These are phyloP conservation scores for Carpinus viminea DNA, from an alignment of 306 rosid species.

Conservation along the genomic window DNA sequence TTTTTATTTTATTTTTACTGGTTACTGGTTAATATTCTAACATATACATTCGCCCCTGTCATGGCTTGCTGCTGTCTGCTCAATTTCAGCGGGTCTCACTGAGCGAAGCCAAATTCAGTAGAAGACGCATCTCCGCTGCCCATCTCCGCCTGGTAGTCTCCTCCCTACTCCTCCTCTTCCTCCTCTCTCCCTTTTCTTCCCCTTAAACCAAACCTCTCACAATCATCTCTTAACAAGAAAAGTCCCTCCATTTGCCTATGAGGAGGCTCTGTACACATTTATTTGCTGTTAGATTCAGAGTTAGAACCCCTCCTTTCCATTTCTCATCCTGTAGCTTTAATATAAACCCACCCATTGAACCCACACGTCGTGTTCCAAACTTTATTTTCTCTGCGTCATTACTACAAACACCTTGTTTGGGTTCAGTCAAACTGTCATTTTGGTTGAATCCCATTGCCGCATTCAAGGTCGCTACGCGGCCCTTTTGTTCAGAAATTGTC, in stretches of 20 bases:
- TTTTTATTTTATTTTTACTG: too few species aligned
- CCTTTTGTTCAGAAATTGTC: conserved; percentile 50
- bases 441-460: conserved; percentile 18
- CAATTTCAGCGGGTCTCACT: not conserved
- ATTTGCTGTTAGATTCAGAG: not conserved
- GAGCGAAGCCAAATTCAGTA: not conserved
- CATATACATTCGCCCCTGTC: too few species aligned
- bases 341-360: not conserved
- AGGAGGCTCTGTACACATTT: not conserved
- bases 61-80: not conserved
- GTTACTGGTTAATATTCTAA: too few species aligned
- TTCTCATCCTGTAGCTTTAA: not conserved
- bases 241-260: not conserved
- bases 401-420: conserved; percentile 9
- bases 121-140: not conserved
- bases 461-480: conserved; percentile 17
- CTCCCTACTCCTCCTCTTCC: too few species aligned
- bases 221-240: not conserved
- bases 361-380: not conserved
- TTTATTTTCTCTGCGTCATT: not conserved
- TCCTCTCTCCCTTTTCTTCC: not conserved
- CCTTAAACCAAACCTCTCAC: not conserved
- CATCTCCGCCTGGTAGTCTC: not conserved
- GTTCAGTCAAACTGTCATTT: conserved; percentile 31
- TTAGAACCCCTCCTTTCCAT: not conserved